Percentiles rank a stretch among this genome's conserved stretches.
These are phyloP conservation scores for Fusarium nisikadoi DNA, from an alignment of 2,329 filamentous ascomycete genomes.

Conservation along the genomic window DNA sequence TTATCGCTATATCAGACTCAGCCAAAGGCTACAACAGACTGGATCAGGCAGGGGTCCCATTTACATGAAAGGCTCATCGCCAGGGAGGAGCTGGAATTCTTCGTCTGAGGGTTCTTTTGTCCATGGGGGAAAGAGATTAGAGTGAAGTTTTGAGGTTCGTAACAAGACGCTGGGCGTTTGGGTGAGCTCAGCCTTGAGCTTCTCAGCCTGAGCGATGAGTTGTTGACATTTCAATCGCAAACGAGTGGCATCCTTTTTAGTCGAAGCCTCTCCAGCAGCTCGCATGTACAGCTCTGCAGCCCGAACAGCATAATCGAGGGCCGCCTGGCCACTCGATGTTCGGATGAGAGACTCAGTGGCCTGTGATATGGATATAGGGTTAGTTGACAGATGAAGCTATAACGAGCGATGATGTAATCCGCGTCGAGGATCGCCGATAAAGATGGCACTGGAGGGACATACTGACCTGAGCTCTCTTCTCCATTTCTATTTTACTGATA, in stretches of 20 bases:
- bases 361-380: conserved; percentile 39
- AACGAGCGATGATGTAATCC: neutral
- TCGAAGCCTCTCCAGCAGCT: conserved; percentile 71
- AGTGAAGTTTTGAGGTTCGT: conserved; percentile 82
- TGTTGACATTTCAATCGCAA: conserved; percentile 75
- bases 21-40: neutral
- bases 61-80: conserved; percentile 71
- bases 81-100: conserved; percentile 68
- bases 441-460: too few relatives aligned
- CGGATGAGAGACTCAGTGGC: conserved; percentile 52
- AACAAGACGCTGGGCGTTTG: conserved; percentile 65
- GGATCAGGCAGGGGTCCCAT: conserved; percentile 42
- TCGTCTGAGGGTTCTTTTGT: conserved; percentile 66
- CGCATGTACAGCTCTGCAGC: conserved; percentile 86
- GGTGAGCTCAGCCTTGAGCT: conserved; percentile 67
- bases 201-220: conserved; percentile 77
- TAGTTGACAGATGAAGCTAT: conserved; percentile 4
- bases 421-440: neutral
- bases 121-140: conserved; percentile 88
- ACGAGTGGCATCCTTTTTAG: conserved; percentile 70
- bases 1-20: conserved; percentile 66
- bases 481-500: conserved; percentile 47
- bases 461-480: conserved; percentile 53
- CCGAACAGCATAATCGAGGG: conserved; percentile 78
- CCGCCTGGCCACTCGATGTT: conserved; percentile 59